Percentiles rank a stretch among this genome's conserved stretches.
Evolutionary conservation across 208 protist species (phyloP).

Genomic region (Wallacemonas sp.): DNA sequence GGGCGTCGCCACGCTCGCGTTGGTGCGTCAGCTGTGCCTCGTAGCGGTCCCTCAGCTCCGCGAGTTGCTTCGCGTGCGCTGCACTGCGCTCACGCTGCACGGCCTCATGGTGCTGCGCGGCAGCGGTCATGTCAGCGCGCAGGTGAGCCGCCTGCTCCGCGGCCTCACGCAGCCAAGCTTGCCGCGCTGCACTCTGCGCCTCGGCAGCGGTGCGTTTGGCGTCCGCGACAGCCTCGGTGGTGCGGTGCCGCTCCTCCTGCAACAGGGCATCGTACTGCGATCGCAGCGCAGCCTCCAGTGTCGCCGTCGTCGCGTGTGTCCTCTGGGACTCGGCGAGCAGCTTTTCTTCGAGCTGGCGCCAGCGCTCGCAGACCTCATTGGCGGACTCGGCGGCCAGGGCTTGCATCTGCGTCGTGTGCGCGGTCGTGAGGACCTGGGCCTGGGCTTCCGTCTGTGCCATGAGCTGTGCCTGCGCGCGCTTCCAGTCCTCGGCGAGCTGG

Average conservation of each 20-base stretch:
- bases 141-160: conserved; percentile 10
- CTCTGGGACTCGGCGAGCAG: conserved; percentile 22
- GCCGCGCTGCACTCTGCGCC: not conserved
- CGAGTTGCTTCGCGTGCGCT: conserved; percentile 5
- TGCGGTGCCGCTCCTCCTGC: conserved; percentile 21
- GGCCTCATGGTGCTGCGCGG: conserved; percentile 13
- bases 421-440: not conserved
- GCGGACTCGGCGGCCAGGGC: conserved; percentile 1
- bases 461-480: not conserved
- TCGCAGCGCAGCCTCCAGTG: conserved; percentile 20
- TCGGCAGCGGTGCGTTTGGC: not conserved
- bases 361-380: not conserved
- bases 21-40: conserved; percentile 29
- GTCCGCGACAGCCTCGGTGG: conserved; percentile 13
- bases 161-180: conserved; percentile 6
- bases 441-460: not conserved
- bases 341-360: conserved; percentile 15
- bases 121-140: conserved; percentile 2
- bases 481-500: not conserved
- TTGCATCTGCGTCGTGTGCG: not conserved
- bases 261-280: conserved; percentile 15
- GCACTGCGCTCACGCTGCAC: conserved; percentile 13
- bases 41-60: conserved; percentile 22
- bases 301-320: conserved; percentile 13
- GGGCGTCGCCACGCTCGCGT: conserved; percentile 4